Evolutionary conservation across 352 stramenopile genomes (phyloP).

Genomic region (Globisporangium canariense): DNA sequence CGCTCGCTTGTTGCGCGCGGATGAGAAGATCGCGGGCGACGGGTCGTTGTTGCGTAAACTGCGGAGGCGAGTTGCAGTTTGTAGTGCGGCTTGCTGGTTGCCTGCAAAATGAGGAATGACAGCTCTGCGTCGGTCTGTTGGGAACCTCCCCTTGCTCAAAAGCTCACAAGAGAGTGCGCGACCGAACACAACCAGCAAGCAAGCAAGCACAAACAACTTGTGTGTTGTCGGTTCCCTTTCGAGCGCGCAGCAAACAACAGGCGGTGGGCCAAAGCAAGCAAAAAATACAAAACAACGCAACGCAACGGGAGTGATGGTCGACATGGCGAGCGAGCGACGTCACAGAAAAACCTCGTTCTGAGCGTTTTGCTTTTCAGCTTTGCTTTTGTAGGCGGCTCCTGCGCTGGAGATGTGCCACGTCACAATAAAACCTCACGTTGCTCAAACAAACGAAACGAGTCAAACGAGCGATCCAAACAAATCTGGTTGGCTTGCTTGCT

Average conservation of each 20-base stretch:
- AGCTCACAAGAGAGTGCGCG: not conserved
- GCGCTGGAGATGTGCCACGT: conserved; percentile 2
- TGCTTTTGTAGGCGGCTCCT: not conserved
- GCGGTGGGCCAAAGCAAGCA: not conserved
- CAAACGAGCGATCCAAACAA: too few relatives aligned
- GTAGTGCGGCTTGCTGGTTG: not conserved
- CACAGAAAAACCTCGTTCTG: conserved; percentile 5
- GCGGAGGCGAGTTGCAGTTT: conserved; percentile 6
- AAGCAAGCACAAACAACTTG: not conserved
- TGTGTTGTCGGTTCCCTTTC: too few relatives aligned
- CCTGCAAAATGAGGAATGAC: conserved; percentile 15
- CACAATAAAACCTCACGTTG: conserved; percentile 8
- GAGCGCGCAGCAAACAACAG: not conserved
- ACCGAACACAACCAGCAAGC: not conserved
- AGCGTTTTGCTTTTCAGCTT: too few relatives aligned
- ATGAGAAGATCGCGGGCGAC: not conserved
- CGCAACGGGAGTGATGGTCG: conserved; percentile 4
- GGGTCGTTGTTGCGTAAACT: conserved; percentile 5
- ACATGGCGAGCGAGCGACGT: conserved; percentile 10
- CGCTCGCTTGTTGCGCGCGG: conserved; percentile 11
- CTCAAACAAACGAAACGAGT: too few relatives aligned
- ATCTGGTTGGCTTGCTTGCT: too few relatives aligned
- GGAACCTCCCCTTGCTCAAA: not conserved
- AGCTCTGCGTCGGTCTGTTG: conserved; percentile 1
- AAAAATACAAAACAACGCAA: not conserved